Evolutionary conservation across 2,329 filamentous ascomycete species (phyloP).

Genomic region (Exophiala sideris): DNA sequence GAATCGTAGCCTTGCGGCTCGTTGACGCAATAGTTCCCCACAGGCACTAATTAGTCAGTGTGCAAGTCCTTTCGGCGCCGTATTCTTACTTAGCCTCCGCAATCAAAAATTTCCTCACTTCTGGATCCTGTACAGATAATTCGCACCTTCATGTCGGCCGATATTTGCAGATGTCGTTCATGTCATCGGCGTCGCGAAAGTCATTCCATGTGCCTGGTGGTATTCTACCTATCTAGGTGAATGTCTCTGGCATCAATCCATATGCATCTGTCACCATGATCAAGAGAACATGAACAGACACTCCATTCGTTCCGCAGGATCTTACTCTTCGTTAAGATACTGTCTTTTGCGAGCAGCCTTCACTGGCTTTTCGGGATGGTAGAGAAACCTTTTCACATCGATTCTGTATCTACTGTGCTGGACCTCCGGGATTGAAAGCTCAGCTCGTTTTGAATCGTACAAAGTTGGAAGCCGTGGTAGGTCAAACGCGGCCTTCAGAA

Average conservation of each 20-base stretch:
- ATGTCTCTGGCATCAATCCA: too few relatives aligned
- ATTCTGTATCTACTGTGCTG: constrained; percentile 28
- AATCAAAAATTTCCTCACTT: too few relatives aligned
- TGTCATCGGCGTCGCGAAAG: too few relatives aligned
- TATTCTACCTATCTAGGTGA: too few relatives aligned
- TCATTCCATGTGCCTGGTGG: too few relatives aligned
- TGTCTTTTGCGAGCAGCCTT: not conserved
- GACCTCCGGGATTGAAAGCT: constrained; percentile 23
- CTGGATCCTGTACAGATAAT: too few relatives aligned
- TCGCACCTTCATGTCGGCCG: too few relatives aligned
- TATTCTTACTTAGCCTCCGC: not conserved
- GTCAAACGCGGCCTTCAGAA: not conserved
- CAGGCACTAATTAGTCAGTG: not conserved
- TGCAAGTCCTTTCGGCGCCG: not conserved
- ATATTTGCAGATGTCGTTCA: too few relatives aligned
- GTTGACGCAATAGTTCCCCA: too few relatives aligned
- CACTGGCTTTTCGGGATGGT: constrained; percentile 14
- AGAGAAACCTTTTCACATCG: constrained; percentile 12
- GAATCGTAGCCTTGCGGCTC: too few relatives aligned
- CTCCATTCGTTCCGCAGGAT: constrained; percentile 13
- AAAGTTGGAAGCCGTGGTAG: not conserved
- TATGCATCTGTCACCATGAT: too few relatives aligned
- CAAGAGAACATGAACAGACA: too few relatives aligned
- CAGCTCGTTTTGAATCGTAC: constrained; percentile 26
- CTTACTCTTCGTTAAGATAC: constrained; percentile 7